Evolutionary conservation across 306 rosid species (phyloP), one percentile per base, ranked within the genome.

Genomic region (Arachis hypogaea): DNA sequence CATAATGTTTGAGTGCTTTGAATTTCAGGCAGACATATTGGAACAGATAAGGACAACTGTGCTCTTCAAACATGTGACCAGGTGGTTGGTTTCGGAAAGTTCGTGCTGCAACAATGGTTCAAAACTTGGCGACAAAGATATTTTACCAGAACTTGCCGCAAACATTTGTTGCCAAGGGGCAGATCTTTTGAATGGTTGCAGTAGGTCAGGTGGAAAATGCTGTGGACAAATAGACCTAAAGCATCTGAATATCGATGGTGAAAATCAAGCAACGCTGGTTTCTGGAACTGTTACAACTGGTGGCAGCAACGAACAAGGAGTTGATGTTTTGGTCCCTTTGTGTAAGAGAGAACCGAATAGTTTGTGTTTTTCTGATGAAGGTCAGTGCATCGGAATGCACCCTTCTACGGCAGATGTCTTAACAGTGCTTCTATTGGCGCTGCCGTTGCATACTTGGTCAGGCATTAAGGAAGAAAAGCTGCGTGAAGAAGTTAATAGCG

Each of bases 341-440:
- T 73, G 88, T 79, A 87, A 73, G 72, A 72, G 78, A 22, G 81
- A 75, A 69, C 74, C 77, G 14, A 82, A 44, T 76, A 74, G 85
- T 42, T 66, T 91, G 78, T 84, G 88, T 68, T 58, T 74, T 56
- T 83, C 78, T 55, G 77, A 82, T 67, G 83, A 88, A 81, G 95
- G 96, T 58, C 71, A 71, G 51, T 89, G 98, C 82, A 77, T 76
- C n/a, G 88, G 89, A 59, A 80, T 83, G 88, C 93, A 85, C 64
- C 97, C 98, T n/a, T 91, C 94, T 33, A 78, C 87, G 5, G 82
- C 83, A 46, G 94, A 93, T 73, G 92, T 91, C 78, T 81, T 91
- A 38, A 91, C 97, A 3, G 88, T 91, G 72, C 93, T 93, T 75
- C 61, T 93, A 55, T 76, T 93, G 66, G 84, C 96, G 11, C 77